Conservation (phyloP, 192 early-diverging fungal species). For the Gryganskiella cystojenkinii region DNA sequence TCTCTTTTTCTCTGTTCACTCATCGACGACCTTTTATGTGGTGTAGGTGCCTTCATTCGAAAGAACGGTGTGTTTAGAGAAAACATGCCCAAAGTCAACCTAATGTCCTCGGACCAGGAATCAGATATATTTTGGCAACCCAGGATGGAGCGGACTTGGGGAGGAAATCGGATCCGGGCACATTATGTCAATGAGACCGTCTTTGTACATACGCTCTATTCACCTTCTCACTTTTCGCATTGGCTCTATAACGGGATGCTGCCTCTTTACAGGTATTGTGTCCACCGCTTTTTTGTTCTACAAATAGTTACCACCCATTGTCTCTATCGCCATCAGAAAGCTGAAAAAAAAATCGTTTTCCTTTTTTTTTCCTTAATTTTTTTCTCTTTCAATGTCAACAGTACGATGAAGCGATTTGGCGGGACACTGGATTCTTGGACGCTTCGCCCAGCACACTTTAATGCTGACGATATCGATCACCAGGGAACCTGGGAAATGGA, state of each 20-base stretch:
- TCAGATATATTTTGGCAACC: constrained; percentile 44
- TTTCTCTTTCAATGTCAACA: neutral
- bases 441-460: neutral
- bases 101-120: constrained; percentile 29
- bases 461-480: neutral
- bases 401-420: constrained; percentile 10
- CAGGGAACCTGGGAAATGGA: constrained; percentile 15
- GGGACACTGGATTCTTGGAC: constrained; percentile 4
- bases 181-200: constrained; percentile 52
- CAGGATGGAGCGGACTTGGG: constrained; percentile 13
- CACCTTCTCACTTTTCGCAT: constrained; percentile 57
- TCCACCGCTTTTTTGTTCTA: too few species aligned
- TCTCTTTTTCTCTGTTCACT: neutral
- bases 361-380: too few species aligned
- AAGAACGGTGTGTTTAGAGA: neutral
- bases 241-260: constrained; percentile 61
- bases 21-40: neutral
- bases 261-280: constrained; percentile 50
- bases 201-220: constrained; percentile 57
- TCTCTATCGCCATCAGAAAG: too few species aligned
- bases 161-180: constrained; percentile 1
- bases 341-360: too few species aligned
- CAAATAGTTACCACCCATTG: too few species aligned
- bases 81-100: constrained; percentile 32
- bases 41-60: constrained; percentile 30